phyloP scores from a whole-genome alignment of 179 eudicot genomes.

The Beta corolliflora region DNA sequence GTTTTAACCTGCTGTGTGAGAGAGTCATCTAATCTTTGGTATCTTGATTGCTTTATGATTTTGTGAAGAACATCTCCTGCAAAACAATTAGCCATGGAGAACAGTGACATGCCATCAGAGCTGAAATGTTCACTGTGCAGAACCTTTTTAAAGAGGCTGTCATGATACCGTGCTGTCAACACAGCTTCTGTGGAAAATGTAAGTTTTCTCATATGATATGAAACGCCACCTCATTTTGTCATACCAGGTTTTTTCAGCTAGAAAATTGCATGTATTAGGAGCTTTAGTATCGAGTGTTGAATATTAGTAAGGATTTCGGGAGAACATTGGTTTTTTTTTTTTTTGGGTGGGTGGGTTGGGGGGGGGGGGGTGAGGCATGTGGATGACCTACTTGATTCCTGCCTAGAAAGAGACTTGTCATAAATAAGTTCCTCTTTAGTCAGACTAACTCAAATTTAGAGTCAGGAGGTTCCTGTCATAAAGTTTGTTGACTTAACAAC shows the following conservation, averaged over 20 bases:
- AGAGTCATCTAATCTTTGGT: slow-evolving; percentile 1
- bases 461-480: no score
- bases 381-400: no score
- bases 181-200: slow-evolving; percentile 75
- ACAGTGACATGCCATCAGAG: slow-evolving; percentile 52
- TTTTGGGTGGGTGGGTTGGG: no score
- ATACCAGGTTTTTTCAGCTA: neutral
- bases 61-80: slow-evolving; percentile 31
- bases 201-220: slow-evolving; percentile 27
- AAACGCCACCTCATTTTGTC: neutral
- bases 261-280: neutral
- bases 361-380: no score
- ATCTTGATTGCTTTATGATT: slow-evolving; percentile 4
- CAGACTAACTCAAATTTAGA: no score
- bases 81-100: slow-evolving; percentile 32
- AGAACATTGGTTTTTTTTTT: no score
- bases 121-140: slow-evolving; percentile 64
- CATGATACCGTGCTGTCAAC: slow-evolving; percentile 88
- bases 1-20: neutral
- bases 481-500: no score
- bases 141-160: slow-evolving; percentile 67
- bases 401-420: no score
- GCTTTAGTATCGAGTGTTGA: neutral
- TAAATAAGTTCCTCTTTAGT: no score
- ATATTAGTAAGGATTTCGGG: neutral